phyloP scores from a whole-genome alignment of 2,329 filamentous ascomycete species.

The Penicillium sp. region DNA sequence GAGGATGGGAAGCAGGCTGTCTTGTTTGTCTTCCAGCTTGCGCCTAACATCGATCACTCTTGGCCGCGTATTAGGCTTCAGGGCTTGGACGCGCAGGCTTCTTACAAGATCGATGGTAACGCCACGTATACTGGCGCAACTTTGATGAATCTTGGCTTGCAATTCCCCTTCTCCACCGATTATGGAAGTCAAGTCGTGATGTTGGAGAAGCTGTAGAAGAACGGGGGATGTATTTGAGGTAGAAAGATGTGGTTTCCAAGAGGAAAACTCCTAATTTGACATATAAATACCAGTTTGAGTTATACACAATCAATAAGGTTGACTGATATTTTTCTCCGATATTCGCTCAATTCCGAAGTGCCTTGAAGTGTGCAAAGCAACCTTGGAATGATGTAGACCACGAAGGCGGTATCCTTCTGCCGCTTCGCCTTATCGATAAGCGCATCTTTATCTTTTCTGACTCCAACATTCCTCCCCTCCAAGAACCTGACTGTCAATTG shows the following conservation, averaged over 20 bases:
- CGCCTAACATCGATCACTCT: conserved; percentile 55
- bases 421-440: conserved; percentile 26
- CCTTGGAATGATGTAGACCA: no score
- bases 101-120: conserved; percentile 57
- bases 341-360: no score
- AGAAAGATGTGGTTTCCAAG: not conserved
- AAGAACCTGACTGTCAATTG: not conserved
- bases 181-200: conserved; percentile 62
- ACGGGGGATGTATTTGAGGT: not conserved
- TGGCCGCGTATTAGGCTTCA: conserved; percentile 57
- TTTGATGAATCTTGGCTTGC: conserved; percentile 64
- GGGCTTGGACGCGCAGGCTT: conserved; percentile 58
- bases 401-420: not conserved
- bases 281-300: not conserved
- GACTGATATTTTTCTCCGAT: no score
- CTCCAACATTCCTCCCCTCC: conserved; percentile 19
- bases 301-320: not conserved
- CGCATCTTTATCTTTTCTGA: conserved; percentile 10
- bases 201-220: conserved; percentile 48
- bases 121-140: conserved; percentile 59
- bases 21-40: conserved; percentile 64
- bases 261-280: not conserved
- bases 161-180: conserved; percentile 55
- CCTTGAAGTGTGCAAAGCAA: no score
- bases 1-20: conserved; percentile 54